Evolutionary conservation across 352 stramenopile species (phyloP).

Genomic region (Globisporangium takayamanum): DNA sequence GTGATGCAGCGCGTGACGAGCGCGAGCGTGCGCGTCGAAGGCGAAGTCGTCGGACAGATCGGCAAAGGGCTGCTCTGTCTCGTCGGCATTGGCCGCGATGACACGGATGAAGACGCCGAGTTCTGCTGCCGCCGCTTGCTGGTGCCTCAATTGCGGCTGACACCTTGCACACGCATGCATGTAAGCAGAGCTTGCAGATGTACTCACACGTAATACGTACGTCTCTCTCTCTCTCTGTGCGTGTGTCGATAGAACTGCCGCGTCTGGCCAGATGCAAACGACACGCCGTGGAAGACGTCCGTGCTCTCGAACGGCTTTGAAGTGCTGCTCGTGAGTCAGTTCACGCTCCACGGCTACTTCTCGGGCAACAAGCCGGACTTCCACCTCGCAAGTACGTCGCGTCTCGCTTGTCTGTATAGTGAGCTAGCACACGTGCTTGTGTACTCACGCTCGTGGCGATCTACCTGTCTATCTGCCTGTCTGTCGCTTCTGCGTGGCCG

Average conservation of each 20-base stretch:
- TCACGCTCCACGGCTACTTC: conserved; percentile 80
- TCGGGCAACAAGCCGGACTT: conserved; percentile 84
- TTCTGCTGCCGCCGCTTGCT: conserved; percentile 75
- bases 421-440: not conserved
- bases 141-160: conserved; percentile 19
- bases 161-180: not conserved
- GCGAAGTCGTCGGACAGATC: conserved; percentile 67
- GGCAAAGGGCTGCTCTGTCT: conserved; percentile 72
- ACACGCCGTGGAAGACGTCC: conserved; percentile 55
- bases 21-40: conserved; percentile 71
- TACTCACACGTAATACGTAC: not conserved
- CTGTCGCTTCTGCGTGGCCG: not conserved
- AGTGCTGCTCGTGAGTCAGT: conserved; percentile 86
- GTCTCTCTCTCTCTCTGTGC: not conserved
- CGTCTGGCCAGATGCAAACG: conserved; percentile 65
- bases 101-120: conserved; percentile 78
- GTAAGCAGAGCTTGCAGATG: too few relatives aligned
- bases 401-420: too few relatives aligned
- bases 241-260: conserved; percentile 50
- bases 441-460: not conserved
- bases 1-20: conserved; percentile 80
- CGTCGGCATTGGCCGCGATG: conserved; percentile 66
- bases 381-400: conserved; percentile 68
- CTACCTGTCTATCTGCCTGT: not conserved
- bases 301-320: conserved; percentile 56